A percentile compares a stretch with the other conserved stretches of the same genome.
phyloP scores from a whole-genome alignment of 805 yeast species.

The Tetrapisispora nanseiensis region DNA sequence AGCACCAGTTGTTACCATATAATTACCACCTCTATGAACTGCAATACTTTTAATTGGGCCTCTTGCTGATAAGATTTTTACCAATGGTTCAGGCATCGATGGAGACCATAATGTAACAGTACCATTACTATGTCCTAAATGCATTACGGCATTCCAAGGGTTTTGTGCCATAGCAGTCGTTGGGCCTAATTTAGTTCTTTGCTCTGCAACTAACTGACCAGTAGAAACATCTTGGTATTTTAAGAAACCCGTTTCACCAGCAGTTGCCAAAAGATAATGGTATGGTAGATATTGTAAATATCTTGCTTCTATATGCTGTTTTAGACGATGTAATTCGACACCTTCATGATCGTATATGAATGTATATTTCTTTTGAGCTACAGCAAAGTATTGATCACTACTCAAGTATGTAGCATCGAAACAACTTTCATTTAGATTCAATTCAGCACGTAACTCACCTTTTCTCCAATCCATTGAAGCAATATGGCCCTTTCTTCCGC shows the following conservation, averaged over 20 bases:
- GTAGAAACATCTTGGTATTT: constrained; percentile 95
- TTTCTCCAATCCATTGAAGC: constrained; percentile 94
- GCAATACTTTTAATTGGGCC: constrained; percentile 86
- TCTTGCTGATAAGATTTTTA: constrained; percentile 64
- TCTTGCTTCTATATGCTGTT: constrained; percentile 81
- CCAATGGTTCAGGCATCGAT: constrained; percentile 73
- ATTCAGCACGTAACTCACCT: constrained; percentile 72
- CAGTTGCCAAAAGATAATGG: constrained; percentile 77
- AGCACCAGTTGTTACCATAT: constrained; percentile 88
- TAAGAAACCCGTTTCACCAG: constrained; percentile 81
- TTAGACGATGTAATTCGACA: constrained; percentile 80
- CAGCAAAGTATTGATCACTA: constrained; percentile 89
- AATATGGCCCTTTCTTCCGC: constrained; percentile 89
- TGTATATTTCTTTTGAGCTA: constrained; percentile 90
- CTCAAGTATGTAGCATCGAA: constrained; percentile 85
- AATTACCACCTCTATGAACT: constrained; percentile 81
- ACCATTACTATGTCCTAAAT: constrained; percentile 89
- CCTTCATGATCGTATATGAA: constrained; percentile 89
- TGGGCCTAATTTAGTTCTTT: constrained; percentile 83
- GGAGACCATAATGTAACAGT: constrained; percentile 93
- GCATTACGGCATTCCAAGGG: constrained; percentile 93
- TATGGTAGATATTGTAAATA: constrained; percentile 82
- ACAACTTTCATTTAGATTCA: constrained; percentile 80
- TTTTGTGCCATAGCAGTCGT: constrained; percentile 81
- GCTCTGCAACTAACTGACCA: constrained; percentile 74